A percentile compares a stretch with the other conserved stretches of the same genome.
Evolutionary conservation across 345 rosid genomes (phyloP).

Genomic region (Rhodamnia rubescens): DNA sequence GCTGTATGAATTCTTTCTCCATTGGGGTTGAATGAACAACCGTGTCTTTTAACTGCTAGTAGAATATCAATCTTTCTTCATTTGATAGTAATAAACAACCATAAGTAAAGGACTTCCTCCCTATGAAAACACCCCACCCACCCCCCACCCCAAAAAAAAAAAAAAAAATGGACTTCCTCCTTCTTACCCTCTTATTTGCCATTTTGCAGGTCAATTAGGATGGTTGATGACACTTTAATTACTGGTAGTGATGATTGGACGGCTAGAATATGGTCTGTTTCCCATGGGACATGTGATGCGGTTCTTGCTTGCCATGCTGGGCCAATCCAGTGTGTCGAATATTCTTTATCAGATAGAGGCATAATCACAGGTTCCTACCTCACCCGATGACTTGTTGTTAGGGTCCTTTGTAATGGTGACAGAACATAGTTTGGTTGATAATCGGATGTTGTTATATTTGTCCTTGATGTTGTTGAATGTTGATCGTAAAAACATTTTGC

Average conservation of each 20-base stretch:
- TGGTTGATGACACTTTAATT: constrained; percentile 88
- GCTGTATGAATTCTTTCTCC: background rate
- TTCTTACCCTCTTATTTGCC: background rate
- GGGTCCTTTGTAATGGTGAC: background rate
- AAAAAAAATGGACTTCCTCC: background rate
- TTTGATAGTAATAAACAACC: background rate
- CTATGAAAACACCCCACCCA: no score
- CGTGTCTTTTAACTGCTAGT: background rate
- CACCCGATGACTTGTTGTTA: background rate
- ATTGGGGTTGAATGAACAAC: background rate
- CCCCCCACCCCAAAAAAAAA: no score
- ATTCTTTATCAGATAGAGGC: constrained; percentile 71
- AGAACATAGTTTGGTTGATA: background rate
- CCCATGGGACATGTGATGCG: constrained; percentile 82
- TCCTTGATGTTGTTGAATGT: background rate
- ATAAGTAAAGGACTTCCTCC: background rate
- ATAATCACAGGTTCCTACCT: constrained; percentile 71
- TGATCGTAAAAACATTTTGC: background rate
- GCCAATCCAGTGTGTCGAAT: constrained; percentile 75
- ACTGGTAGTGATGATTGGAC: constrained; percentile 99
- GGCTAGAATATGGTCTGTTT: constrained; percentile 95
- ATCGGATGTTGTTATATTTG: background rate
- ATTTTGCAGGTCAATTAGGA: constrained; percentile 76
- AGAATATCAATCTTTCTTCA: background rate
- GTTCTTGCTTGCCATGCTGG: constrained; percentile 98